A percentile compares a stretch with the other conserved stretches of the same genome.
phyloP scores from a whole-genome alignment of 2,329 filamentous ascomycete species.

The Cyphellophora europaea region DNA sequence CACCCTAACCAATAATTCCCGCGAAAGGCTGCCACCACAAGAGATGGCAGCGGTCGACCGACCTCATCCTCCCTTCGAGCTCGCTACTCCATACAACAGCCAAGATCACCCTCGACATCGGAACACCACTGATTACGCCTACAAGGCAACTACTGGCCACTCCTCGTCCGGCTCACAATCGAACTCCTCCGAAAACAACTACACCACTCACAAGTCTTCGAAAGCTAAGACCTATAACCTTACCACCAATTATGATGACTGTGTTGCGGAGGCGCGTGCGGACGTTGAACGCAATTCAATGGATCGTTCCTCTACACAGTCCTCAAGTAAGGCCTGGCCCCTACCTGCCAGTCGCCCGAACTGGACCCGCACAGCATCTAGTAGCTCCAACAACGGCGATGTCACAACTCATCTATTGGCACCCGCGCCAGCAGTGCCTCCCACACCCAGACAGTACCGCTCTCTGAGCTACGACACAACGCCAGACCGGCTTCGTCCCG shows the following conservation, averaged over 20 bases:
- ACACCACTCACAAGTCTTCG: background rate
- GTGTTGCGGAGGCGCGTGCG: background rate
- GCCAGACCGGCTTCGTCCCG: background rate
- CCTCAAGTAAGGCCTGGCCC: background rate
- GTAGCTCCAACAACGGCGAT: background rate
- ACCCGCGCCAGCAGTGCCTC: background rate
- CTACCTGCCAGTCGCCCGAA: background rate
- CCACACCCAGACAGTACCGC: background rate
- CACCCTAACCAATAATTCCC: too few relatives aligned
- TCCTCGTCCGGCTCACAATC: slow-evolving; percentile 9
- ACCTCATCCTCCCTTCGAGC: slow-evolving; percentile 14
- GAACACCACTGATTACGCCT: slow-evolving; percentile 11
- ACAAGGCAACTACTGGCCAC: slow-evolving; percentile 12
- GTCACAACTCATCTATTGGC: background rate
- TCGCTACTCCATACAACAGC: slow-evolving; percentile 15
- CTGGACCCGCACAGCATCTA: background rate
- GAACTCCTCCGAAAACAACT: slow-evolving; percentile 3
- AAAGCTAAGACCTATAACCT: too few relatives aligned
- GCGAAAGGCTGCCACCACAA: too few relatives aligned
- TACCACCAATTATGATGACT: too few relatives aligned
- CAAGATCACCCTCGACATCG: slow-evolving; percentile 11
- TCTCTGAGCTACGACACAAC: background rate
- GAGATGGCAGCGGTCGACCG: slow-evolving; percentile 15
- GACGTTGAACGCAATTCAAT: background rate
- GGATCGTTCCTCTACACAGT: background rate